Conservation (phyloP, 257 asterid species). For the Cinchona pubescens region DNA sequence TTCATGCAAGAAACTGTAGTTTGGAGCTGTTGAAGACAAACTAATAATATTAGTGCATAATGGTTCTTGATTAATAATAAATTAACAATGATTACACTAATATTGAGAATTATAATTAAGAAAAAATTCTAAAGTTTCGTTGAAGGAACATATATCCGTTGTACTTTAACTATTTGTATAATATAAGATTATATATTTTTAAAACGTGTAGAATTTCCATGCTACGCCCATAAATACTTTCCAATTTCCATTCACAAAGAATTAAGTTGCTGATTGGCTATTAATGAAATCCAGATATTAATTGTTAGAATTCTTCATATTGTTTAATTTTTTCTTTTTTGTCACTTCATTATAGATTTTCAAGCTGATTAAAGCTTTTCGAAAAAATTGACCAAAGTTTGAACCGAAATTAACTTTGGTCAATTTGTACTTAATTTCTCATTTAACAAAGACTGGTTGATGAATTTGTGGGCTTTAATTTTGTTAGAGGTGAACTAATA, state of each 20-base stretch:
- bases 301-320: too few relatives aligned
- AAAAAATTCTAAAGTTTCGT: too few relatives aligned
- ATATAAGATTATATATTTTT: too few relatives aligned
- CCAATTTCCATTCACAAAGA: too few relatives aligned
- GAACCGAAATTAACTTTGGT: neutral
- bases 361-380: neutral
- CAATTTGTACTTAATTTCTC: too few relatives aligned
- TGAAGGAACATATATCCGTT: too few relatives aligned
- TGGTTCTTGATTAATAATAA: neutral
- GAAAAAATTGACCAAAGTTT: neutral
- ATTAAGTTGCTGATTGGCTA: neutral
- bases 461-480: neutral
- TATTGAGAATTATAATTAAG: too few relatives aligned
- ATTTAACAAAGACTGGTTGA: neutral
- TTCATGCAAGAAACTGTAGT: constrained; percentile 50
- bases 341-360: neutral
- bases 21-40: constrained; percentile 34
- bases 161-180: too few relatives aligned
- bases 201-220: too few relatives aligned
- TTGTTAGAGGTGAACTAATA: neutral
- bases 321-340: too few relatives aligned
- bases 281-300: neutral
- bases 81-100: too few relatives aligned
- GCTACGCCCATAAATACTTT: too few relatives aligned
- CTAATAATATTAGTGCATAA: neutral